Evolutionary conservation across 2,329 filamentous ascomycete species (phyloP), one percentile per base, ranked within the genome.

Genomic region (Didymella segeticola): DNA sequence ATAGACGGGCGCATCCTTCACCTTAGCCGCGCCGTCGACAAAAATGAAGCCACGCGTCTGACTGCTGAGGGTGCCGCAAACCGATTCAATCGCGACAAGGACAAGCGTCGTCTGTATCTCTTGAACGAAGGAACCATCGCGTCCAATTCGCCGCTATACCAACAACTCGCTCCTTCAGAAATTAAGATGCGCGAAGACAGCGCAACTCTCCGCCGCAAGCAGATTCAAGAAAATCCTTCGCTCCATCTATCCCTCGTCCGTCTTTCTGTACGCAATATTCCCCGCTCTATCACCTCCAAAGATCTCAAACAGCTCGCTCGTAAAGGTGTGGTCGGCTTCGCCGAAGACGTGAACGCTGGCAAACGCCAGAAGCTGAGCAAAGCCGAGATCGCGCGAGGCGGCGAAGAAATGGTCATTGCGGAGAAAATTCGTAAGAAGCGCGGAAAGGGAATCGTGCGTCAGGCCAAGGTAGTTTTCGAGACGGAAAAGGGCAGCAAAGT

Each of bases 381-480:
- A 69, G 95, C 99, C 68, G 96, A 99, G 73, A 83, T 90, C 47
- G 80, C 85, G 14, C 87, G 95, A 33, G 92, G 91, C 43, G 89
- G 89, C 10, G 87, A 90, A 26, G 87, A 89, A 42, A 93, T 93
- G 80, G 87, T 85, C 64, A 87, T 90, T 56, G 89, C 91, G 3
- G 95, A 99, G 70, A 85, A 84, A 42, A 82, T 87, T 58, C 86
- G 95, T 49, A 96, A 90, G 72, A 79, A 84, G 61, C 91, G 93
- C 74, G 89, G 90, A 48, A 95, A 93, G 71, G 91, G 88, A 67
- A 83, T 99, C 43, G 91, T 99, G 36, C 89, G 86, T 66, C 95
- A 99, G 77, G 89, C 93, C 50, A 99, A 97, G 80, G 85, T 99
- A 48, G 90, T 98, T 30, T 98, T 95, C 68, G 95, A 99, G 78